phyloP scores from a whole-genome alignment of 1,284 basidiomycete species.

The Mrakiaceae sp. region DNA sequence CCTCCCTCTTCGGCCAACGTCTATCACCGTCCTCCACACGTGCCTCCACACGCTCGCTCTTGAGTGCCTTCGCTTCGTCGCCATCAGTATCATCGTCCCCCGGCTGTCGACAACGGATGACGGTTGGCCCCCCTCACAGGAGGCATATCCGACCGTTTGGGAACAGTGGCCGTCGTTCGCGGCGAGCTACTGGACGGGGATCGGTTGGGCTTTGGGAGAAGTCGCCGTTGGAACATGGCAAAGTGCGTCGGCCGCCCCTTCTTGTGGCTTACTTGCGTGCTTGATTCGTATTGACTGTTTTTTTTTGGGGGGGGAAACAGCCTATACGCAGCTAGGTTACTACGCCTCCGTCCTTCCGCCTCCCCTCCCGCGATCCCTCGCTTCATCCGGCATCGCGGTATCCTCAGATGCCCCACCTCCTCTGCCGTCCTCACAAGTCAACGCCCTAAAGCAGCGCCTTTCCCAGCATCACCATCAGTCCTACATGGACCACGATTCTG shows the following conservation, averaged over 20 bases:
- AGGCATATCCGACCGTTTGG: background rate
- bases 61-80: constrained; percentile 5
- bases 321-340: constrained; percentile 4
- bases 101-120: constrained; percentile 1
- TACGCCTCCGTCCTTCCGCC: constrained; percentile 10
- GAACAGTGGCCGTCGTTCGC: background rate
- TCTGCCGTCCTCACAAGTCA: background rate
- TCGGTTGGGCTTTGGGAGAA: constrained; percentile 15
- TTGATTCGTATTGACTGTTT: background rate
- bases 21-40: background rate
- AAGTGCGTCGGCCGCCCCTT: background rate
- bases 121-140: background rate
- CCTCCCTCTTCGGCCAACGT: background rate
- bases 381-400: background rate
- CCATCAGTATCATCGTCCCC: constrained; percentile 4
- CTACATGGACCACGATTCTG: background rate
- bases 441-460: background rate
- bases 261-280: background rate
- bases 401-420: background rate
- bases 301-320: background rate
- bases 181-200: constrained; percentile 4
- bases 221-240: constrained; percentile 15
- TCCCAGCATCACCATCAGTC: background rate
- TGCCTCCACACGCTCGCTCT: constrained; percentile 4
- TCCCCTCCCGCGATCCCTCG: background rate